phyloP scores from a whole-genome alignment of 2,329 filamentous ascomycete species.

The Cladosporium sp. region DNA sequence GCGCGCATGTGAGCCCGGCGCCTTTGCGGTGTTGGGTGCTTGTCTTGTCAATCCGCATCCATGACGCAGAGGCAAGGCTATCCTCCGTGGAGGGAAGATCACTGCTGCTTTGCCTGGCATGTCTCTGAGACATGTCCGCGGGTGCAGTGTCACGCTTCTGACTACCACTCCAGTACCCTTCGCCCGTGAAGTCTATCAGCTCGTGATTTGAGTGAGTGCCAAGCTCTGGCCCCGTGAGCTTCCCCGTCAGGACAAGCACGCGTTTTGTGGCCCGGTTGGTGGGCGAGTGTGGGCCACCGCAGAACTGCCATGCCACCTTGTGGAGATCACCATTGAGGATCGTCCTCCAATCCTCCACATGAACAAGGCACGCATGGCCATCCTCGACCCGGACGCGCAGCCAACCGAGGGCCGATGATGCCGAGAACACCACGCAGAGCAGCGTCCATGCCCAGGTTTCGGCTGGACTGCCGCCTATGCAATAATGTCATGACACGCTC shows the following conservation, averaged over 20 bases:
- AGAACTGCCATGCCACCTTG: background rate
- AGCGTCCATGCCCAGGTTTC: background rate
- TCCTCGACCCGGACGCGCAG: no score
- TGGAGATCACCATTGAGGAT: constrained; percentile 5
- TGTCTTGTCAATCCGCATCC: background rate
- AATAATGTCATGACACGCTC: background rate
- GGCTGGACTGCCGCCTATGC: background rate
- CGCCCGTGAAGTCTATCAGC: constrained; percentile 5
- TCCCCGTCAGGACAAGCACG: background rate
- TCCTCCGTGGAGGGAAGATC: no score
- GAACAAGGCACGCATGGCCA: background rate
- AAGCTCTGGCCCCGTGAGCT: background rate
- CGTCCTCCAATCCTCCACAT: background rate
- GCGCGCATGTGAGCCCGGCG: background rate
- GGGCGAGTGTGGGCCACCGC: background rate
- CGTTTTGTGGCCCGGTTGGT: constrained; percentile 5
- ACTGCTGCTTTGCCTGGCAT: background rate
- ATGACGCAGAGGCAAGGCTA: background rate
- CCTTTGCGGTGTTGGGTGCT: background rate
- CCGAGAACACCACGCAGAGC: background rate
- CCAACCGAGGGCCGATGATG: background rate
- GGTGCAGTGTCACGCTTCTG: background rate
- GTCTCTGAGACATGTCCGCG: background rate
- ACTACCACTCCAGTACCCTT: background rate
- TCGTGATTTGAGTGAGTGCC: background rate